phyloP scores from a whole-genome alignment of 73 alveolate species.

The Loxodes magnus region DNA sequence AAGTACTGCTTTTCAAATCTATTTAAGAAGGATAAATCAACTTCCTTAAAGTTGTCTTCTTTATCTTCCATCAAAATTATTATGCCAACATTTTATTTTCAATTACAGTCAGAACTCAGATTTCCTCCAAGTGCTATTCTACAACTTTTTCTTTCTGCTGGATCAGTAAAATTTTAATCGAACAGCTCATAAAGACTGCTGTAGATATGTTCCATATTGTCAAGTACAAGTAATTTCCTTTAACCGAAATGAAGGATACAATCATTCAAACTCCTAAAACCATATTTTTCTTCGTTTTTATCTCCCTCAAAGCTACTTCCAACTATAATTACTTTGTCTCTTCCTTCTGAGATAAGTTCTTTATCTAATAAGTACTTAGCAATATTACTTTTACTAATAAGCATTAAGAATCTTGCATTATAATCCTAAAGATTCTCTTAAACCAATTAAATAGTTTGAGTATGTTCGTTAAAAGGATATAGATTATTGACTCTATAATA shows the following conservation, averaged over 20 bases:
- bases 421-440: conserved; percentile 22
- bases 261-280: conserved; percentile 27
- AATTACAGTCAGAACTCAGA: conserved; percentile 18
- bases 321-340: conserved; percentile 25
- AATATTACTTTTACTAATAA: conserved; percentile 29
- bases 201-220: conserved; percentile 32
- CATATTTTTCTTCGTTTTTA: conserved; percentile 22
- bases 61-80: conserved; percentile 25
- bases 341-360: conserved; percentile 15
- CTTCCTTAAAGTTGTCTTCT: conserved; percentile 8
- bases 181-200: conserved; percentile 50
- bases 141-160: conserved; percentile 24
- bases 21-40: conserved; percentile 45
- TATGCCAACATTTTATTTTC: conserved; percentile 26
- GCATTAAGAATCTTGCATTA: conserved; percentile 3
- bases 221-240: conserved; percentile 20
- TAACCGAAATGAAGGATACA: conserved; percentile 28
- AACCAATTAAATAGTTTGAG: conserved; percentile 4
- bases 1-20: conserved; percentile 51
- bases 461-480: neutral
- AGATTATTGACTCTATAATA: conserved; percentile 20
- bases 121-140: conserved; percentile 44
- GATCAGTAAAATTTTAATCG: conserved; percentile 32
- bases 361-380: conserved; percentile 28
- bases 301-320: conserved; percentile 24